Evolutionary conservation across 2,329 filamentous ascomycete genomes (phyloP).

Genomic region (Dactylonectria estremocensis): DNA sequence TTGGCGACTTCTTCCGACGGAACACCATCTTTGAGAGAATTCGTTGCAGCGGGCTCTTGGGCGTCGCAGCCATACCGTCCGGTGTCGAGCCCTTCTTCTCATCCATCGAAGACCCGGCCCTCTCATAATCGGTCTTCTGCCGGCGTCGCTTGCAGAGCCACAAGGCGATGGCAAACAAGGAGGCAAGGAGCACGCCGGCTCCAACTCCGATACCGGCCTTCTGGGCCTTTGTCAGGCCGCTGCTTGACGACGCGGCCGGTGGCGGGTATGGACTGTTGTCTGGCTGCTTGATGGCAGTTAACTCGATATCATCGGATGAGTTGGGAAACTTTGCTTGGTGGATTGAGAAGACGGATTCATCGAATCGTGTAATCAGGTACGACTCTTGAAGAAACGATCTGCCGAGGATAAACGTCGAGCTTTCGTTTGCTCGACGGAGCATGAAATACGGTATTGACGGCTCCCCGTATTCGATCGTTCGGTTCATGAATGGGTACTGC

Average conservation of each 20-base stretch:
- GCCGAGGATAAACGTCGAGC: slow-evolving; percentile 73
- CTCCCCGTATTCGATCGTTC: slow-evolving; percentile 60
- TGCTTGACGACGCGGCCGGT: slow-evolving; percentile 43
- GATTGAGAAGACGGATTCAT: slow-evolving; percentile 67
- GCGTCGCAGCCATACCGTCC: slow-evolving; percentile 48
- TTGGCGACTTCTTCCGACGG: slow-evolving; percentile 53
- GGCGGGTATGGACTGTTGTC: slow-evolving; percentile 64
- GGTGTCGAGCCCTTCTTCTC: slow-evolving; percentile 58
- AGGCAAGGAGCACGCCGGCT: slow-evolving; percentile 54
- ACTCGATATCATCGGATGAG: slow-evolving; percentile 56
- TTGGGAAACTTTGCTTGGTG: slow-evolving; percentile 70
- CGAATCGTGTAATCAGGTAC: slow-evolving; percentile 71
- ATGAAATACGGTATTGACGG: slow-evolving; percentile 75
- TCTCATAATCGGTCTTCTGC: slow-evolving; percentile 47
- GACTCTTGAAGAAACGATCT: slow-evolving; percentile 80
- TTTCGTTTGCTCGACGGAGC: slow-evolving; percentile 69
- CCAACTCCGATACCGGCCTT: slow-evolving; percentile 64
- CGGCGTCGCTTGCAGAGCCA: slow-evolving; percentile 55
- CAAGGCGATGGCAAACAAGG: slow-evolving; percentile 46
- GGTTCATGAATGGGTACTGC: slow-evolving; percentile 64
- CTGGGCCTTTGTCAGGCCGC: slow-evolving; percentile 57
- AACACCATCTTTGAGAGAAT: slow-evolving; percentile 61
- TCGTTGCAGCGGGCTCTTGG: slow-evolving; percentile 43
- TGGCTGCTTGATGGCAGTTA: slow-evolving; percentile 60
- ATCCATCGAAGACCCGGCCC: slow-evolving; percentile 35